Evolutionary conservation across 2,329 filamentous ascomycete genomes (phyloP).

Genomic region (Xylariaceae sp.): DNA sequence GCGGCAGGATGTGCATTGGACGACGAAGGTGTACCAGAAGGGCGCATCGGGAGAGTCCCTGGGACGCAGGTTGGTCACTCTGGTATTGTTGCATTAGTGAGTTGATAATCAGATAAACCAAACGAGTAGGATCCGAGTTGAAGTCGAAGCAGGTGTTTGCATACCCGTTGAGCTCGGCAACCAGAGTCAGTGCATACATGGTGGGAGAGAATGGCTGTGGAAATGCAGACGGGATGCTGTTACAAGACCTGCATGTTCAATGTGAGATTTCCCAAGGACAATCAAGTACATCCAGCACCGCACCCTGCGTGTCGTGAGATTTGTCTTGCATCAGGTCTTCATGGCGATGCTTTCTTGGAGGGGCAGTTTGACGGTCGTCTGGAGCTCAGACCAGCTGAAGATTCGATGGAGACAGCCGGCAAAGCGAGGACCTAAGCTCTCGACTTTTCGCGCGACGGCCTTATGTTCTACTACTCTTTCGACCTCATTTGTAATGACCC

Average conservation of each 20-base stretch:
- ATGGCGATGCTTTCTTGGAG: no score
- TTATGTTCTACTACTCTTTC: not conserved
- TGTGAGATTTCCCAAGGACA: no score
- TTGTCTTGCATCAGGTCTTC: no score
- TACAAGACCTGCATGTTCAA: no score
- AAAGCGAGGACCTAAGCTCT: no score
- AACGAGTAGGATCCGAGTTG: not conserved
- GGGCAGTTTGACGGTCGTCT: no score
- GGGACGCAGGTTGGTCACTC: slow-evolving; percentile 85
- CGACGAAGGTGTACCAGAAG: slow-evolving; percentile 97
- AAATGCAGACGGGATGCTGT: no score
- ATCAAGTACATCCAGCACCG: no score
- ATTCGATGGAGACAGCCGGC: no score
- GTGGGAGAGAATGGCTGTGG: slow-evolving; percentile 12
- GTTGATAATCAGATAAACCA: not conserved
- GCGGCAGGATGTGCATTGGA: slow-evolving; percentile 96
- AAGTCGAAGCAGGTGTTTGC: not conserved
- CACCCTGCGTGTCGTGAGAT: no score
- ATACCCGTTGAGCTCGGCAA: slow-evolving; percentile 61
- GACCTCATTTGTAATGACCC: no score
- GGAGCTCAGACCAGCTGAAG: no score
- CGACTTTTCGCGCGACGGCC: not conserved
- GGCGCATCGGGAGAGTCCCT: slow-evolving; percentile 75
- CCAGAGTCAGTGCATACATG: slow-evolving; percentile 65
- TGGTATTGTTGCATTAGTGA: slow-evolving; percentile 34